Evolutionary conservation across 345 rosid species (phyloP), one percentile per base, ranked within the genome.

Genomic region (Eutrema yunnanense): DNA sequence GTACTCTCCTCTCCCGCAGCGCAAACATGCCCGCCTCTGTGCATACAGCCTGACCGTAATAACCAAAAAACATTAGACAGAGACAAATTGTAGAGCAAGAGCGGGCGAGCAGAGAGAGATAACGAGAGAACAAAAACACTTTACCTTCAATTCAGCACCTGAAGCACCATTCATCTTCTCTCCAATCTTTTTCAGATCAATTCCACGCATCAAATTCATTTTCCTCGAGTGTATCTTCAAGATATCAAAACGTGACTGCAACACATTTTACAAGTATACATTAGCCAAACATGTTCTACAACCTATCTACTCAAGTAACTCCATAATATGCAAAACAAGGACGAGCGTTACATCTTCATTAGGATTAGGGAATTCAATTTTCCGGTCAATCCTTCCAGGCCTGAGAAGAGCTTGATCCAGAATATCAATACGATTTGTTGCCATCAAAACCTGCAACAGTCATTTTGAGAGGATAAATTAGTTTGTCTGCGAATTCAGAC

Each of bases 21-120:
- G 99, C 99, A 88, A 96, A 96, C 99, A 96, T 96, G 0, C 99
- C 99, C 0, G 97, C 97, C 78, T 96, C 99, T 1, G 99, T 96
- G 87, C 99, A 96, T 43, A 96, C 99, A 32, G 99, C 99, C 99
- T 96, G 84, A 53, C 56, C 54, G 2, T 16, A 22, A 14, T 43
- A 16, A 64, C 50, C 69, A 75, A 52, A 52, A 9, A 26, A 3
- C 33, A 8, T 46, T 33, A 30, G 38, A 59, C 0, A 59, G 6
- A 41, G 41, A 9, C 36, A 10, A 3, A 34, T 12, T 9, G 2
- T 6, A n/a, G 67, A 50, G 10, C 41, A 9, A 16, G 16, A 16
- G 16, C 16, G 16, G 0, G 16, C 16, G 16, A 16, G 16, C 16
- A n/a, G 5, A 58, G 6, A 60, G 4, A 70, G 44, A 29, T 22